Conservation (phyloP, 1,284 basidiomycete species). For the Rhodotorula sp. region DNA sequence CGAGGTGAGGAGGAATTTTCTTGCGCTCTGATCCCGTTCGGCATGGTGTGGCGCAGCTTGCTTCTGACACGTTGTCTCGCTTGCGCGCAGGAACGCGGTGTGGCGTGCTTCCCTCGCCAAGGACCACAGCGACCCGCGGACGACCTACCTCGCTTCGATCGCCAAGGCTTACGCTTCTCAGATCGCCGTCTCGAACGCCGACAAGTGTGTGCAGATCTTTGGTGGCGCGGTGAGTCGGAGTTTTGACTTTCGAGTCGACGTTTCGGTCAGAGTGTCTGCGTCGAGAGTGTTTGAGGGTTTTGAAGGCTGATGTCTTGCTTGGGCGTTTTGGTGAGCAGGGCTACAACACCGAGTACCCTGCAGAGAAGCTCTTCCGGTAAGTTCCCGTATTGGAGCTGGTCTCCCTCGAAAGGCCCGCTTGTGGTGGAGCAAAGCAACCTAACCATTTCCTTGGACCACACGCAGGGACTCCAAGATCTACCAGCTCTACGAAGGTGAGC, state of each 20-base stretch:
- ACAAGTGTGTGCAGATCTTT: conserved; percentile 54
- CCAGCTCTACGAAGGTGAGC: conserved; percentile 51
- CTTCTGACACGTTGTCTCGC: conserved; percentile 33
- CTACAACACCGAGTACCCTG: conserved; percentile 58
- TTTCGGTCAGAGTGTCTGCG: not conserved
- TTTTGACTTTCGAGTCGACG: too few relatives aligned
- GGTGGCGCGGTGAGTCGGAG: conserved; percentile 39
- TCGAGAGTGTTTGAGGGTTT: not conserved
- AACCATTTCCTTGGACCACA: not conserved
- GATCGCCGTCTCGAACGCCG: conserved; percentile 54
- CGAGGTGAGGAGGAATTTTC: conserved; percentile 4
- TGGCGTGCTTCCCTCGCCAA: conserved; percentile 56
- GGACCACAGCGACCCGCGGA: conserved; percentile 53
- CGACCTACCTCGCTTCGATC: conserved; percentile 58
- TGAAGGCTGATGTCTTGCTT: not conserved
- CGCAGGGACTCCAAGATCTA: conserved; percentile 52
- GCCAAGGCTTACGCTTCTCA: conserved; percentile 56
- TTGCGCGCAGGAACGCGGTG: conserved; percentile 50
- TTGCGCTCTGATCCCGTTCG: too few relatives aligned
- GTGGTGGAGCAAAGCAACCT: not conserved
- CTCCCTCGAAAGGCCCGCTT: not conserved
- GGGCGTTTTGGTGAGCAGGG: not conserved
- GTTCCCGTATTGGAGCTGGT: not conserved
- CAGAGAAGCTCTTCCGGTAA: conserved; percentile 55
- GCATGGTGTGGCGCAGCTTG: too few relatives aligned